Evolutionary conservation across 495 filamentous ascomycete genomes (phyloP).

Genomic region (Cercophora newfieldiana): DNA sequence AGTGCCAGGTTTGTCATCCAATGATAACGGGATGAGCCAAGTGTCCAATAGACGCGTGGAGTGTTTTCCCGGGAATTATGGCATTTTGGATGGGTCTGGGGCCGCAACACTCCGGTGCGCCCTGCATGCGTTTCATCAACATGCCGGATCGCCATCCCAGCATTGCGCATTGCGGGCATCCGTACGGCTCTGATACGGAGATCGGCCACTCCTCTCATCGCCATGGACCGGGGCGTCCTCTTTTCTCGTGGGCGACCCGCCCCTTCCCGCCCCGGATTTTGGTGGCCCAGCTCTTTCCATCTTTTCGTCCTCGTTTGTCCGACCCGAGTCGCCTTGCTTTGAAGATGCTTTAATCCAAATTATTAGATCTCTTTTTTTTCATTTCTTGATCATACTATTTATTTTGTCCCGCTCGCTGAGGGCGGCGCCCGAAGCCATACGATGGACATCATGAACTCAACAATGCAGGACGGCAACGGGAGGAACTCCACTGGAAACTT

Average conservation of each 20-base stretch:
- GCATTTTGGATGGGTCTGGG: not conserved
- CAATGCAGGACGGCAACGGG: not conserved
- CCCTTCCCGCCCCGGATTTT: not conserved
- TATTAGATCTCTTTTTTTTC: not conserved
- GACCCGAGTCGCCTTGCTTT: not conserved
- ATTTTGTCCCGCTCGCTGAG: not conserved
- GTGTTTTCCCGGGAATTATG: not conserved
- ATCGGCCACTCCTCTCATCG: not conserved
- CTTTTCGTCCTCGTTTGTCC: not conserved
- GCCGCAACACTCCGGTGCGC: not conserved
- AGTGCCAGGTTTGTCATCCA: not conserved
- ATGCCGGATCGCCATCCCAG: slow-evolving; percentile 3
- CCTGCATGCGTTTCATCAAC: not conserved
- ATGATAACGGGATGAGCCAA: not conserved
- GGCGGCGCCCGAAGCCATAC: not conserved
- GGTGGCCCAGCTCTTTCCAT: not conserved
- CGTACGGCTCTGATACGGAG: not conserved
- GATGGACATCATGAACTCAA: not conserved
- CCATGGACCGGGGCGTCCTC: not conserved
- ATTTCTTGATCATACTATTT: not conserved
- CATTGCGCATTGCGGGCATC: slow-evolving; percentile 2
- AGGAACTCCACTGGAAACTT: not conserved
- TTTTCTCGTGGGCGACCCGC: not conserved
- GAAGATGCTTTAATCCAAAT: not conserved
- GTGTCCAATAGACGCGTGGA: not conserved